A percentile compares a stretch with the other conserved stretches of the same genome.
phyloP scores from a whole-genome alignment of 768 basidiomycete genomes.

The Punctularia strigosozonata region DNA sequence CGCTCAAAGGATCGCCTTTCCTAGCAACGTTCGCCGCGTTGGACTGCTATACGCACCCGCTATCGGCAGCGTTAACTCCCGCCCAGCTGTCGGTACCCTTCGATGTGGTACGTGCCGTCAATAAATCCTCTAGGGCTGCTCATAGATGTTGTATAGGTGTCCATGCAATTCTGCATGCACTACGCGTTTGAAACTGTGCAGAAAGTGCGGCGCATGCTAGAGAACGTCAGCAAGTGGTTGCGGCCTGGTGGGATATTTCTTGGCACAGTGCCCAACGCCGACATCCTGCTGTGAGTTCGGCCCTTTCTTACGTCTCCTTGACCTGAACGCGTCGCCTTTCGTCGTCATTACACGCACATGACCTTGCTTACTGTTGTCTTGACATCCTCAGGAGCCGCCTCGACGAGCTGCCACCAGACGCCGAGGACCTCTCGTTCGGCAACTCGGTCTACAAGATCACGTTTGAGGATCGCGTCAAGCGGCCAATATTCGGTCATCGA shows the following conservation, averaged over 20 bases:
- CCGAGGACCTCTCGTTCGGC: slow-evolving; percentile 69
- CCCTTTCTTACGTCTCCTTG: neutral
- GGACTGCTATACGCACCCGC: slow-evolving; percentile 76
- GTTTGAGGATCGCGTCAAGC: slow-evolving; percentile 60
- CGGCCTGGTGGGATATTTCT: slow-evolving; percentile 84
- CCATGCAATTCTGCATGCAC: slow-evolving; percentile 99
- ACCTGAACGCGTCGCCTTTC: neutral
- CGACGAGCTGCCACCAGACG: slow-evolving; percentile 52
- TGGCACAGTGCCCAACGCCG: slow-evolving; percentile 92
- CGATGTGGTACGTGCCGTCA: neutral
- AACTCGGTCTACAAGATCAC: slow-evolving; percentile 85
- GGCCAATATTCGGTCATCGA: slow-evolving; percentile 73
- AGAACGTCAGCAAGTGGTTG: slow-evolving; percentile 75
- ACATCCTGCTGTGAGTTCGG: slow-evolving; percentile 62
- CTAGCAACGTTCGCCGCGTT: slow-evolving; percentile 73
- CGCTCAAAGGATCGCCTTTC: slow-evolving; percentile 41
- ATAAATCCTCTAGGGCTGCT: neutral
- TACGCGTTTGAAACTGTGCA: slow-evolving; percentile 91
- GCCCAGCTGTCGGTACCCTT: slow-evolving; percentile 42
- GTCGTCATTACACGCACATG: neutral
- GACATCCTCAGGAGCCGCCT: slow-evolving; percentile 63
- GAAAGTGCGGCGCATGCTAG: slow-evolving; percentile 86
- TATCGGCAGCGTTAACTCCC: slow-evolving; percentile 51
- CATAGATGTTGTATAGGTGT: slow-evolving; percentile 86
- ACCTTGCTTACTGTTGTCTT: slow-evolving; percentile 1